Conservation (phyloP, 2,329 filamentous ascomycete species). For the Epichloe brachyelytri region DNA sequence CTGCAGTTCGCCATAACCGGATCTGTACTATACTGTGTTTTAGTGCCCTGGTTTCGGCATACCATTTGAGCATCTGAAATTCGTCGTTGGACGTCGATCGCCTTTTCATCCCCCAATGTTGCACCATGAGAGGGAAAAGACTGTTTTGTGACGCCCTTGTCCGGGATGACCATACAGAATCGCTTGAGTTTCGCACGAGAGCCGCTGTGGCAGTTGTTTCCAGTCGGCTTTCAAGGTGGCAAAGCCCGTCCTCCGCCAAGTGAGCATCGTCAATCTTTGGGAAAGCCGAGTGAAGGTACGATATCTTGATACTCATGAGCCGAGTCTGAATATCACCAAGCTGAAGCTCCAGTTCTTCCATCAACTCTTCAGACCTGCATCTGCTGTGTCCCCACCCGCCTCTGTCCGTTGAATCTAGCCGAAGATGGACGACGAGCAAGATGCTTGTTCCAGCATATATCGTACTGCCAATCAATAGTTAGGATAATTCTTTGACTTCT, state of each 20-base stretch:
- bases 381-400: conserved; percentile 14
- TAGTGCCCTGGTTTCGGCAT: neutral
- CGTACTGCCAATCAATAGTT: conserved; percentile 18
- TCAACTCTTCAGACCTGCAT: conserved; percentile 39
- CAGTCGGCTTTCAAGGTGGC: conserved; percentile 32
- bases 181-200: conserved; percentile 33
- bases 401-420: conserved; percentile 15
- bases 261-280: conserved; percentile 18
- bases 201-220: conserved; percentile 39
- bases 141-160: conserved; percentile 22
- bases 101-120: conserved; percentile 34
- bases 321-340: conserved; percentile 35
- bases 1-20: neutral
- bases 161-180: conserved; percentile 39
- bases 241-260: conserved; percentile 18
- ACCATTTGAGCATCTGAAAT: conserved; percentile 6
- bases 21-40: neutral
- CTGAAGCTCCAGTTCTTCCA: conserved; percentile 44
- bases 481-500: conserved; percentile 4
- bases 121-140: conserved; percentile 31
- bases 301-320: conserved; percentile 39
- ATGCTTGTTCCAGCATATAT: conserved; percentile 30
- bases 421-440: conserved; percentile 36
- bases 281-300: conserved; percentile 45
- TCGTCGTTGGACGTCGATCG: conserved; percentile 13